Evolutionary conservation across 169 alveolate genomes (phyloP), one percentile per base, ranked within the genome.

Genomic region (Cryptosporidium ryanae): DNA sequence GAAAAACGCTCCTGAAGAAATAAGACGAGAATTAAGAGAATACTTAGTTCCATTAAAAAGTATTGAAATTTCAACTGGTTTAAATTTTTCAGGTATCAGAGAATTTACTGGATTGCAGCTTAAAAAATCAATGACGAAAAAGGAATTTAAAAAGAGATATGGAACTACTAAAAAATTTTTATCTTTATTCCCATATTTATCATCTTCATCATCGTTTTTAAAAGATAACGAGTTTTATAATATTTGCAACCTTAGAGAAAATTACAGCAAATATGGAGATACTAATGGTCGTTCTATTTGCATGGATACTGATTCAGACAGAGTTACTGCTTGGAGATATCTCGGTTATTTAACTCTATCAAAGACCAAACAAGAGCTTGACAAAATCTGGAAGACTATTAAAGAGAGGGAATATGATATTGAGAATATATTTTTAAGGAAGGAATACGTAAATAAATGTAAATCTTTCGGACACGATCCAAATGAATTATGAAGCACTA

Each of bases 31-130:
- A 17, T 23, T 83, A 18, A 12, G 27, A 10, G 87, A 83, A 12
- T 83, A 83, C 25, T 29, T 68, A 21, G 91, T 83, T 10, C 91
- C 91, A 6, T 32, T 83, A 59, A 81, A 54, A 63, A 83, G 82
- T n/a, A 81, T 83, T 23, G 91, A 83, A 81, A 49, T 61, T 12
- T 46, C 81, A 8, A 65, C 82, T 46, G 91, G 91, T 25, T 25
- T 83, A n/a, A 76, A 83, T 82, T 83, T 83, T 52, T 50, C 84
- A 3, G 91, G 87, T 29, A 29, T 83, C 48, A 38, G 50, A 31
- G 71, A 66, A 10, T 76, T 76, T 59, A 32, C 64, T 12, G 63
- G 21, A 13, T n/a, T 34, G 15, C 4, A 76, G 12, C 34, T 61
- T 32, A 55, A 32, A 34, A 43, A 31, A 8, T 43, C 48, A 34